Base-by-base conservation (phyloP, 2,329 filamentous ascomycete species). In the Alternaria hordeiaustralica region DNA sequence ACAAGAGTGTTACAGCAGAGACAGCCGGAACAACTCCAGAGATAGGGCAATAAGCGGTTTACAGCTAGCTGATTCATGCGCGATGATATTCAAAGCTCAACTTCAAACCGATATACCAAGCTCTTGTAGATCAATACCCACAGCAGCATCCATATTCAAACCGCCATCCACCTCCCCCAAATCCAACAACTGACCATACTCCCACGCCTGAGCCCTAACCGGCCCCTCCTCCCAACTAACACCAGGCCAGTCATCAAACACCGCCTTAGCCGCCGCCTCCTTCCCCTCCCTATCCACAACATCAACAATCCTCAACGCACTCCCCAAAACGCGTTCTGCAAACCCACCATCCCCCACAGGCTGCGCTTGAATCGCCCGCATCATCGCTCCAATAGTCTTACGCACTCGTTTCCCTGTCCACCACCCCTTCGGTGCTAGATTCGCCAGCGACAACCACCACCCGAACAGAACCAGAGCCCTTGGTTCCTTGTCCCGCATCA, bases 391-490 rank as follows among this genome's bases (percentile, higher is more conserved):
- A 5, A 77, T 51, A 30, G 75, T 62, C 12, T 64, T 63, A 18
- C 63, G 57, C 0, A 74, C 59, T 7, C 60, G 53, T 5, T 47
- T 30, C 3, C 63, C 59, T 25, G 70, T 11, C 71, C 73, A 78
- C 72, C 74, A 78, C 18, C 69, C 69, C 54, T 69, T 71, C 2
- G 74, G 74, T 6, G 74, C 61, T 28, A 77, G 36, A 26, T 53
- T 61, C 3, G 71, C 61, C 43, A 79, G 64, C 6, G 71, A 64
- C 66, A 74, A 74, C 67, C 69, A 79, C 76, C 75, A 78, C 3
- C 69, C 69, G 9, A 75, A 23, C 6, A 79, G 61, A 2, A 73
- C 66, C 28, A 78, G 51, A 3, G 75, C 74, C 6, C 74, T 58
- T 2, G 75, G 70, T 30, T 78, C 76, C 4, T 65, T 55, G 2